Evolutionary conservation across 306 rosid species (phyloP).

Genomic region (Fragaria vesca): DNA sequence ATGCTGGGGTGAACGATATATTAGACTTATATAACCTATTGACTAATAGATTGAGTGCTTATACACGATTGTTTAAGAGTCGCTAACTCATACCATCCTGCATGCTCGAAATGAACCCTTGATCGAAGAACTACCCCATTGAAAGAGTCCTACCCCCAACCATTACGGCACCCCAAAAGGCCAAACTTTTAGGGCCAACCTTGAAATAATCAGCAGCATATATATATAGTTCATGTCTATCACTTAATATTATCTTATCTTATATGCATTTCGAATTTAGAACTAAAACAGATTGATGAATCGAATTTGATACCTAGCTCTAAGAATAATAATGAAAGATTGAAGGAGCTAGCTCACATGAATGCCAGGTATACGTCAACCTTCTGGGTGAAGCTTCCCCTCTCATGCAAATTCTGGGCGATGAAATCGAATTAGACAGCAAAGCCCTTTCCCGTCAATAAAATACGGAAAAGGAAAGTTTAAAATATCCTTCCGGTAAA

Average conservation of each 20-base stretch:
- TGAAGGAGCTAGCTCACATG: neutral
- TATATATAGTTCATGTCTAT: neutral
- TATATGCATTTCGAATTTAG: neutral
- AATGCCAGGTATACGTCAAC: slow-evolving; percentile 16
- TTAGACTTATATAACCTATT: too few relatives aligned
- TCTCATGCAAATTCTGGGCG: neutral
- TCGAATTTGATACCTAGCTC: neutral
- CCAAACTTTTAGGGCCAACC: neutral
- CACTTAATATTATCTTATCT: neutral
- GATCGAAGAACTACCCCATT: neutral
- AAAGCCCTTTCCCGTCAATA: neutral
- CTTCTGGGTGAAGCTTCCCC: neutral
- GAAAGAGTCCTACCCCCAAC: neutral
- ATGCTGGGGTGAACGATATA: too few relatives aligned
- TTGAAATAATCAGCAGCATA: neutral
- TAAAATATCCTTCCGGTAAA: neutral
- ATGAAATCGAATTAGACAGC: slow-evolving; percentile 3
- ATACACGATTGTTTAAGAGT: neutral
- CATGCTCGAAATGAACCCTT: neutral
- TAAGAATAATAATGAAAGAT: neutral
- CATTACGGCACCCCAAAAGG: slow-evolving; percentile 4
- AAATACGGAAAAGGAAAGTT: neutral
- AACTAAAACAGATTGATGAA: neutral
- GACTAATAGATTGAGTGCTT: neutral
- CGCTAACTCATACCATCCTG: neutral